Evolutionary conservation across 2,329 filamentous ascomycete species (phyloP).

Genomic region (Neoscytalidium dimidiatum): DNA sequence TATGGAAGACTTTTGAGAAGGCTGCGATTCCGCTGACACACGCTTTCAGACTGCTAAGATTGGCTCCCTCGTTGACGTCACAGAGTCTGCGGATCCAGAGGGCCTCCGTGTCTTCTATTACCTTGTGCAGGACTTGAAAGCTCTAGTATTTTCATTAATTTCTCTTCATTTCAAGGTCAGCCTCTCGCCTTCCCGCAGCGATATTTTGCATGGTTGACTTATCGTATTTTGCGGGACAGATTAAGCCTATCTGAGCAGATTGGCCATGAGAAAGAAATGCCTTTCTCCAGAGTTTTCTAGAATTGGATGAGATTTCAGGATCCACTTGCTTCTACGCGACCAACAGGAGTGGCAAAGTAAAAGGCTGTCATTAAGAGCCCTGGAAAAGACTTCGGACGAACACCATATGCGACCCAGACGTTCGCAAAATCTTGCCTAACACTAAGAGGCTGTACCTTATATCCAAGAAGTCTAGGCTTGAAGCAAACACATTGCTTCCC

Average conservation of each 20-base stretch:
- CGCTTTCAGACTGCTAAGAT: slow-evolving; percentile 85
- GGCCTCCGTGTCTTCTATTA: slow-evolving; percentile 98
- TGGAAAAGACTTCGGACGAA: too few relatives aligned
- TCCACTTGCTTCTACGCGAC: background rate
- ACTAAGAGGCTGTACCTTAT: too few relatives aligned
- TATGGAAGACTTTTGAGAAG: background rate
- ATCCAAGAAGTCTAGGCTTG: too few relatives aligned
- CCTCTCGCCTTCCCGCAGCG: background rate
- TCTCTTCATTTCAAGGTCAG: slow-evolving; percentile 91
- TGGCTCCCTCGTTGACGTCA: slow-evolving; percentile 93
- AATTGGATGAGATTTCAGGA: too few relatives aligned
- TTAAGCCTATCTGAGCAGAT: slow-evolving; percentile 66
- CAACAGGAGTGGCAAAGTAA: background rate
- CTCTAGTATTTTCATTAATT: slow-evolving; percentile 93
- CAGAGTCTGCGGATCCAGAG: slow-evolving; percentile 93
- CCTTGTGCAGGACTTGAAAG: slow-evolving; percentile 94
- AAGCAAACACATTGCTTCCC: too few relatives aligned
- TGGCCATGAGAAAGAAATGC: background rate
- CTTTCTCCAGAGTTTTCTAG: background rate
- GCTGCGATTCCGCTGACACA: background rate
- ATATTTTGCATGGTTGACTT: background rate
- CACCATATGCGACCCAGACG: too few relatives aligned
- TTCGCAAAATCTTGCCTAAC: too few relatives aligned
- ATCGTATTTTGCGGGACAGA: slow-evolving; percentile 42
- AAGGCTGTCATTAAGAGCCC: background rate